These are phyloP conservation scores for Aspergillus transmontanensis DNA, from an alignment of 2,329 filamentous ascomycete genomes.

Conservation along the genomic window DNA sequence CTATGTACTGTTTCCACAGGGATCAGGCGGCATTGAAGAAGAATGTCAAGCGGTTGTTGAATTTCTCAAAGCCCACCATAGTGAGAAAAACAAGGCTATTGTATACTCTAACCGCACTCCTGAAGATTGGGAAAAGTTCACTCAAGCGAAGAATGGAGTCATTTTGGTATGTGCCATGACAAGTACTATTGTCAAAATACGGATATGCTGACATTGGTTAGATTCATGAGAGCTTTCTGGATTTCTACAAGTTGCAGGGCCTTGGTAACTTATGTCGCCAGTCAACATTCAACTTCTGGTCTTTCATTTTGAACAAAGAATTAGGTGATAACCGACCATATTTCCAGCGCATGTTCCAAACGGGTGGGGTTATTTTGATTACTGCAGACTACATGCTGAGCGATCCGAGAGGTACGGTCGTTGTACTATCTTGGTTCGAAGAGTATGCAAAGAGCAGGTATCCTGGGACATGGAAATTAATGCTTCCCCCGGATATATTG, in stretches of 20 bases:
- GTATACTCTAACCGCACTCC: constrained; percentile 32
- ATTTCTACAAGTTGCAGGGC: constrained; percentile 32
- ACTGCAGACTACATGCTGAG: constrained; percentile 43
- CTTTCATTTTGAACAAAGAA: constrained; percentile 30
- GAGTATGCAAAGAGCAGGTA: constrained; percentile 22
- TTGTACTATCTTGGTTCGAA: constrained; percentile 42
- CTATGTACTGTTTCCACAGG: constrained; percentile 37
- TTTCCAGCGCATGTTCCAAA: constrained; percentile 41
- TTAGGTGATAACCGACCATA: constrained; percentile 24
- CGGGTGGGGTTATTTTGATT: constrained; percentile 41
- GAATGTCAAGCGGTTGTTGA: constrained; percentile 31
- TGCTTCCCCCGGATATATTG: constrained; percentile 40
- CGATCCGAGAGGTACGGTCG: constrained; percentile 31
- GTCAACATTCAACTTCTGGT: constrained; percentile 38
- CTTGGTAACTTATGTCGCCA: constrained; percentile 26
- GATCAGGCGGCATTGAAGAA: constrained; percentile 12
- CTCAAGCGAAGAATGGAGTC: constrained; percentile 30
- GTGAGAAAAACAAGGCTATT: constrained; percentile 19
- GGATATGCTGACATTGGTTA: constrained; percentile 18
- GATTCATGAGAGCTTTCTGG: constrained; percentile 42
- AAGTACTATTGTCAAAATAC: constrained; percentile 4
- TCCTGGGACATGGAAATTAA: constrained; percentile 40
- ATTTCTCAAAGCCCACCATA: constrained; percentile 26
- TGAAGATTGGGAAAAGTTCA: constrained; percentile 41
- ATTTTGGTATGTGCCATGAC: constrained; percentile 37